phyloP scores from a whole-genome alignment of 2,329 filamentous ascomycete genomes.

The Xylariaceae sp. region DNA sequence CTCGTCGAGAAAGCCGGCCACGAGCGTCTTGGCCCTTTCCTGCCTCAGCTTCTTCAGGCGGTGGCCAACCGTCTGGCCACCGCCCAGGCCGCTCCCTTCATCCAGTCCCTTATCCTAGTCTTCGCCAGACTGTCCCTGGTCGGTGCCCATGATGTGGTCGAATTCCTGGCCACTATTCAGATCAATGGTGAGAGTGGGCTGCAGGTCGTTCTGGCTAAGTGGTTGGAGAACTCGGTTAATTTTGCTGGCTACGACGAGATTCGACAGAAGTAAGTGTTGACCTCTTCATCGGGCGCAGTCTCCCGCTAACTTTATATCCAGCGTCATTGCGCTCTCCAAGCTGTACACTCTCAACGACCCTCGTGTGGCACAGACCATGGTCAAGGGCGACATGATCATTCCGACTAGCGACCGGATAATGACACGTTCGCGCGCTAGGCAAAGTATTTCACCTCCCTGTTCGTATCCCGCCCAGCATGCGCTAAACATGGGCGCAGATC shows the following conservation, averaged over 20 bases:
- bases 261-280: conserved; percentile 73
- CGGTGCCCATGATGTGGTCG: conserved; percentile 81
- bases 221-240: conserved; percentile 93
- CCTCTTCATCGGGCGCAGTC: background rate
- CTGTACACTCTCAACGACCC: conserved; percentile 82
- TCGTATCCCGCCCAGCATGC: conserved; percentile 12
- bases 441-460: conserved; percentile 50
- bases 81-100: conserved; percentile 80
- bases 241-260: conserved; percentile 99
- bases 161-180: conserved; percentile 81
- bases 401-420: conserved; percentile 78
- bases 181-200: conserved; percentile 78
- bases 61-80: conserved; percentile 80
- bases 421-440: conserved; percentile 84
- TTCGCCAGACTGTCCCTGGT: conserved; percentile 86
- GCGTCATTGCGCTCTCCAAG: conserved; percentile 87
- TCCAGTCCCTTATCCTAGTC: conserved; percentile 91
- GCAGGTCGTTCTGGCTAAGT: conserved; percentile 84
- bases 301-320: conserved; percentile 37
- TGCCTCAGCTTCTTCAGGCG: conserved; percentile 81
- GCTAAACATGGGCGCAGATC: conserved; percentile 49
- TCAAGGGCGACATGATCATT: conserved; percentile 88
- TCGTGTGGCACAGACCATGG: conserved; percentile 70
- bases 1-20: conserved; percentile 93
- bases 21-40: conserved; percentile 82